phyloP scores from a whole-genome alignment of 768 basidiomycete species.

The Agaricus blazei region DNA sequence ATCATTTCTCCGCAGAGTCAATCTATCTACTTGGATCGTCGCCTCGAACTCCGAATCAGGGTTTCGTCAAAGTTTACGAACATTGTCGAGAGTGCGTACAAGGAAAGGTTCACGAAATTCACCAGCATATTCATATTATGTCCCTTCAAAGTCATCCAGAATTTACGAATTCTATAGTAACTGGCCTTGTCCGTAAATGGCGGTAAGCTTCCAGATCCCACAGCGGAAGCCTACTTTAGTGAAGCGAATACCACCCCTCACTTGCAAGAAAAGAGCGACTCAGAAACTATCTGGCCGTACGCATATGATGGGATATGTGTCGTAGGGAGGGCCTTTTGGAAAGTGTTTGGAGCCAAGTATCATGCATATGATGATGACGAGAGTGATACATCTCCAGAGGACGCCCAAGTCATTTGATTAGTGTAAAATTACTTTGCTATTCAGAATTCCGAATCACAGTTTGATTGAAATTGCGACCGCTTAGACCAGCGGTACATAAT shows the following conservation, averaged over 20 bases:
- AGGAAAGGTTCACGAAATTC: constrained; percentile 47
- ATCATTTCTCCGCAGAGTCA: constrained; percentile 27
- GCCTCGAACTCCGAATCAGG: constrained; percentile 54
- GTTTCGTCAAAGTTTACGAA: constrained; percentile 52
- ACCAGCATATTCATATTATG: constrained; percentile 33
- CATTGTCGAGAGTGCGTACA: not conserved
- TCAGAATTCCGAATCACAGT: too few relatives aligned
- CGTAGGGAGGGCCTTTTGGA: constrained; percentile 39
- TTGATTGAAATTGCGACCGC: too few relatives aligned
- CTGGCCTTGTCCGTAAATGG: constrained; percentile 49
- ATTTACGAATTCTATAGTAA: constrained; percentile 60
- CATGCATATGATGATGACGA: not conserved
- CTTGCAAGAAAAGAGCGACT: not conserved
- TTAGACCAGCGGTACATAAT: too few relatives aligned
- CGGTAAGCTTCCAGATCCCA: constrained; percentile 40
- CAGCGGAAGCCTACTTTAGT: constrained; percentile 22
- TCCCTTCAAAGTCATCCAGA: constrained; percentile 92
- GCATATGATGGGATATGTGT: constrained; percentile 28
- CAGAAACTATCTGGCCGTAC: constrained; percentile 28
- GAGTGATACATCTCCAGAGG: too few relatives aligned
- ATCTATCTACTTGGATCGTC: constrained; percentile 67
- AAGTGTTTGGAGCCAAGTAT: constrained; percentile 31
- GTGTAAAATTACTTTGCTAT: too few relatives aligned
- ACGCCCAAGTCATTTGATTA: too few relatives aligned
- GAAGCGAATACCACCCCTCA: not conserved